Evolutionary conservation across 2,329 filamentous ascomycete species (phyloP).

Genomic region (Periconia digitata): DNA sequence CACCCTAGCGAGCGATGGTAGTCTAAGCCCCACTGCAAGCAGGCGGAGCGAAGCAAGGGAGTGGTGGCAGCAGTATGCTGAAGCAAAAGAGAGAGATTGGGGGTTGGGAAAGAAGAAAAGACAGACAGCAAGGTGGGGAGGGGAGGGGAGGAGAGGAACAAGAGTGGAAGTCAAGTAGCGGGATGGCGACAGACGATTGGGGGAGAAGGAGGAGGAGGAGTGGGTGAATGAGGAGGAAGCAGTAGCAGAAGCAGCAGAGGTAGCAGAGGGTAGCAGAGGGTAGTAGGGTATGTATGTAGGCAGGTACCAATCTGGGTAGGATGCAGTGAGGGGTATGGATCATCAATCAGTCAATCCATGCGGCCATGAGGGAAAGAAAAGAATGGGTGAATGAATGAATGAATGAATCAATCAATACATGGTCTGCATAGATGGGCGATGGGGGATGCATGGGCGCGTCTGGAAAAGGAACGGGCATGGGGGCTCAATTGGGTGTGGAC

Average conservation of each 20-base stretch:
- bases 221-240: conserved; percentile 24
- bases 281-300: conserved; percentile 7
- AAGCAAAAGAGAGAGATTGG: neutral
- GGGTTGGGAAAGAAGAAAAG: neutral
- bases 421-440: neutral
- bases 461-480: neutral
- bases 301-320: too few species aligned
- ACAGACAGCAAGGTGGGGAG: conserved; percentile 2
- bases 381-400: neutral
- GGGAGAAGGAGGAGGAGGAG: conserved; percentile 20
- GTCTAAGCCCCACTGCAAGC: conserved; percentile 4
- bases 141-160: conserved; percentile 12
- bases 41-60: neutral
- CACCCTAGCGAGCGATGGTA: conserved; percentile 7
- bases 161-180: neutral
- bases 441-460: neutral
- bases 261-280: neutral
- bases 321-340: conserved; percentile 4
- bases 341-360: too few species aligned
- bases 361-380: neutral
- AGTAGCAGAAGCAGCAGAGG: conserved; percentile 27
- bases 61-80: neutral
- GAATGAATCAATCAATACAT: too few species aligned
- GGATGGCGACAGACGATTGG: conserved; percentile 1
- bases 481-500: neutral